Evolutionary conservation across 169 alveolate genomes (phyloP), one percentile per base, ranked within the genome.

Genomic region (Cryptosporidium meleagridis): DNA sequence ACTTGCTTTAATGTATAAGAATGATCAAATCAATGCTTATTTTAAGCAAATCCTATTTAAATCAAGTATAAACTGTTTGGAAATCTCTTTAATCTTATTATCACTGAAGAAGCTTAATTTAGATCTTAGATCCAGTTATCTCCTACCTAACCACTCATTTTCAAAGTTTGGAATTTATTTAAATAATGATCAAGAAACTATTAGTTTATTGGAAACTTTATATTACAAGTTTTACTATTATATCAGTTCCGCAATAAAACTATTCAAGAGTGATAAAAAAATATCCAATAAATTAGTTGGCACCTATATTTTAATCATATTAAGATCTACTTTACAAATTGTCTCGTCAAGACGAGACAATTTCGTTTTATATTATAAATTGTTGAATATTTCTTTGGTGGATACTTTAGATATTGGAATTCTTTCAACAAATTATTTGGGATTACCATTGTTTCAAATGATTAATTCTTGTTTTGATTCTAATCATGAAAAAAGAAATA

Each of bases 321-420:
- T 73, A 9, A 73, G 86, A 73, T 53, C 68, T 26, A n/a, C 55
- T 14, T 73, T 73, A 10, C 45, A 29, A 12, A 18, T 4, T 44
- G 71, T 73, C 18, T 37, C 31, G 0, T 31, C 37, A 9, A 53
- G 26, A 58, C 31, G 10, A 16, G 48, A 41, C 14, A 18, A 14
- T 33, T 2, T n/a, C 44, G 10, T 14, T 3, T 58, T 80, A 23
- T 14, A 39, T 45, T 48, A 21, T 21, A 41, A 53, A 62, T 18
- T 80, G 16, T n/a, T 80, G 35, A 65, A 62, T 23, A 80, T 80
- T 44, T 26, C 75, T 21, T 80, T 80, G 62, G 53, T 80, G 26
- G 89, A 80, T 80, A 80, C 89, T 10, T n/a, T 80, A 12, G 89
- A 80, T 31, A 37, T 39, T 80, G 53, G 52, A 53, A 10, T 26